Percentiles rank a stretch among this genome's conserved stretches.
Evolutionary conservation across 2,329 filamentous ascomycete species (phyloP).

Genomic region (Exophiala sideris): DNA sequence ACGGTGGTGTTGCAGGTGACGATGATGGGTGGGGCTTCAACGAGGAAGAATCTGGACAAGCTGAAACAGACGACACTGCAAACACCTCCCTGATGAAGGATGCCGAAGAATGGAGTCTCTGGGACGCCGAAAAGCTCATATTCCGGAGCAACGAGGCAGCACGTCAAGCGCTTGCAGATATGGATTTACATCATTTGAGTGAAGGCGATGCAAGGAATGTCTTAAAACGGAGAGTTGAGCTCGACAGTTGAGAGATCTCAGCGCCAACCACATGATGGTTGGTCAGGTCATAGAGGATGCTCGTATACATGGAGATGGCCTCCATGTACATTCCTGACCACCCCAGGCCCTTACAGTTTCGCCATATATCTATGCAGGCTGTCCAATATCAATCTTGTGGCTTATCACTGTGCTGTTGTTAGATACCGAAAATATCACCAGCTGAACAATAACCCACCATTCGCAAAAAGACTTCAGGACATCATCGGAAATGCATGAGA

Average conservation of each 20-base stretch:
- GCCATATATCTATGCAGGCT: not conserved
- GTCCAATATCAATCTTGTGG: too few relatives aligned
- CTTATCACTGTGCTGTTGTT: too few relatives aligned
- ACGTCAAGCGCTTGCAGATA: slow-evolving; percentile 41
- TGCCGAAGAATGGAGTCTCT: slow-evolving; percentile 33
- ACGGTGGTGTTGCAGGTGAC: not conserved
- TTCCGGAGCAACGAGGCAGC: slow-evolving; percentile 50
- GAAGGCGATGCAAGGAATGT: slow-evolving; percentile 47
- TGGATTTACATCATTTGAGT: slow-evolving; percentile 42
- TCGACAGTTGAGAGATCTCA: slow-evolving; percentile 25
- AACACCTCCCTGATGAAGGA: not conserved
- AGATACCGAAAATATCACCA: too few relatives aligned
- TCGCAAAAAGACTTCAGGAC: too few relatives aligned
- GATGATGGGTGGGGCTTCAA: slow-evolving; percentile 35
- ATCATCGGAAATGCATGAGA: too few relatives aligned
- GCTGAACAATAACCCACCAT: too few relatives aligned
- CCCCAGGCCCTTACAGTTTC: not conserved
- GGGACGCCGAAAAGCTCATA: slow-evolving; percentile 47
- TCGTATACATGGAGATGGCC: too few relatives aligned
- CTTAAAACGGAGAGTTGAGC: slow-evolving; percentile 45
- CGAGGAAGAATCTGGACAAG: slow-evolving; percentile 25
- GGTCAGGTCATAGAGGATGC: not conserved
- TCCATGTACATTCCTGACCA: too few relatives aligned
- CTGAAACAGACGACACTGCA: slow-evolving; percentile 5
- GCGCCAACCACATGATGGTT: not conserved